Evolutionary conservation across 2,329 filamentous ascomycete genomes (phyloP), one percentile per base, ranked within the genome.

Genomic region (Fusarium heterosporum): DNA sequence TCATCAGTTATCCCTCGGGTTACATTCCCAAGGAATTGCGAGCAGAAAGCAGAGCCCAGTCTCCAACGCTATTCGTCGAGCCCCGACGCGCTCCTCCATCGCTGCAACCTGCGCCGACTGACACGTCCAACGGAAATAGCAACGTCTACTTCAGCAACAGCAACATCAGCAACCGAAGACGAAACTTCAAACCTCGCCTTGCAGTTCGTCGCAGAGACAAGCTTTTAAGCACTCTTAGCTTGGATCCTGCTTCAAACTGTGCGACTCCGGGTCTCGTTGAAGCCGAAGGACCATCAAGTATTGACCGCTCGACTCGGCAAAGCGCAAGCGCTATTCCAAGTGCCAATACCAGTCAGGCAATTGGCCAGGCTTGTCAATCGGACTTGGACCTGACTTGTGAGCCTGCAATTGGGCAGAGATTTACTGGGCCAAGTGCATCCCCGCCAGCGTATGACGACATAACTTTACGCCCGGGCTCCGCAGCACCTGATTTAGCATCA

Each of bases 1-100:
- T 81, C 52, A 68, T 80, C 61, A 80, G 78, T 28, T 81, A 78
- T 54, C 79, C 79, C 4, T 70, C 78, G 3, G 79, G 79, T 52
- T 81, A 81, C 72, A 75, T 83, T 25, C 82, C 82, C 17, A 77
- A 78, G 58, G 82, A 84, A 57, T 70, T 84, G 42, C 78, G 81
- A 30, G 67, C 54, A 51, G 58, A 55, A 28, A 69, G 61, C 34
- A 69, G 63, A 45, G 59, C 70, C 39, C 48, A 49, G n/a, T 51
- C 60, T 43, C 68, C 68, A 14, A 59, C 58, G 29, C 46, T 55
- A 22, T 41, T 57, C 38, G 52, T 46, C 25, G 57, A 55, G 36
- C 42, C 58, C 46, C 66, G 66, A 16, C 68, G 55, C 34, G 55
- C 64, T 13, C 70, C 64, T 12, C 70, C 70, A 34, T 72, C 70